Evolutionary conservation across 2,329 filamentous ascomycete genomes (phyloP).

Genomic region (Calonectria hongkongensis): DNA sequence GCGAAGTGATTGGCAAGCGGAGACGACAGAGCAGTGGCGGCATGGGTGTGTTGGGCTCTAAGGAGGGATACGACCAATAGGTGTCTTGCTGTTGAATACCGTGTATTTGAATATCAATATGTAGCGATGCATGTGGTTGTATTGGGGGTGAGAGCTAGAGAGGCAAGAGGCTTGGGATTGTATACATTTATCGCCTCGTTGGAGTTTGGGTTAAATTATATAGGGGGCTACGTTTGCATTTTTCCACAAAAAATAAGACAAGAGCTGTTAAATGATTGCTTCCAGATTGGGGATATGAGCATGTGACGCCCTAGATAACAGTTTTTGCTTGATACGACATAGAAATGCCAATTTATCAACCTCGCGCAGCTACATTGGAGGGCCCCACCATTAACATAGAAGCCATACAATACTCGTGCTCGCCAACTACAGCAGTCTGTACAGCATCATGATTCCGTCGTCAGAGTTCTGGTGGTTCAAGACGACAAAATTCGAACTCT

Average conservation of each 20-base stretch:
- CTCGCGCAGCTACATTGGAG: too few species aligned
- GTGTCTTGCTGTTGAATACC: background rate
- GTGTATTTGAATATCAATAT: slow-evolving; percentile 34
- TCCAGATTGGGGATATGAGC: too few species aligned
- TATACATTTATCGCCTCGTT: slow-evolving; percentile 42
- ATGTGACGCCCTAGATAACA: too few species aligned
- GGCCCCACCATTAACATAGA: too few species aligned
- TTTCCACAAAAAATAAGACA: slow-evolving; percentile 34
- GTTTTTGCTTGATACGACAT: too few species aligned
- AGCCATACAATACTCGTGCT: too few species aligned
- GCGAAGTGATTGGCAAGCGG: slow-evolving; percentile 71
- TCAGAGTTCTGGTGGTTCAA: too few species aligned
- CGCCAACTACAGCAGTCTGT: too few species aligned
- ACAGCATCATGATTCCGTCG: too few species aligned
- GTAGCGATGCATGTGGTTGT: slow-evolving; percentile 40
- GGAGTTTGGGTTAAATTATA: slow-evolving; percentile 52
- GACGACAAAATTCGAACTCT: too few species aligned
- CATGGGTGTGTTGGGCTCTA: slow-evolving; percentile 71
- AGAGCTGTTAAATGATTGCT: slow-evolving; percentile 23
- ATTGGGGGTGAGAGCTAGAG: slow-evolving; percentile 38
- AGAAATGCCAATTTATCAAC: too few species aligned
- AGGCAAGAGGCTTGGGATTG: slow-evolving; percentile 44
- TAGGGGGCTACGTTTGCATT: slow-evolving; percentile 44
- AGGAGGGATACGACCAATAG: slow-evolving; percentile 60
- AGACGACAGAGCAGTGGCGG: slow-evolving; percentile 64